phyloP scores from a whole-genome alignment of 2,329 filamentous ascomycete species.

The Epichloe uncinata region DNA sequence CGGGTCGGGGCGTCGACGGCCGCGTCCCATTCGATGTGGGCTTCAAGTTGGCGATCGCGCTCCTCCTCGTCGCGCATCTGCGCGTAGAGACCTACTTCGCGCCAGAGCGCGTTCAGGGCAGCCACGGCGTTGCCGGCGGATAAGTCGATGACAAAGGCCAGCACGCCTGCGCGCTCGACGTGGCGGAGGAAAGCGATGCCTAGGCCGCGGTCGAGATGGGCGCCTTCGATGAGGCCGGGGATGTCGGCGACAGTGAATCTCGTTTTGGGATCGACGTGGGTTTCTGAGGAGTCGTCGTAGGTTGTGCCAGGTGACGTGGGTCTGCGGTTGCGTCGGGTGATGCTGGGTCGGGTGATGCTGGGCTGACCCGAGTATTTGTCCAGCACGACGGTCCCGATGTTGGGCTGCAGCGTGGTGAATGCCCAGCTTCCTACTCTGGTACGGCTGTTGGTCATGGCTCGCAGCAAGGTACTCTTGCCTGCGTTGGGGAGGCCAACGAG shows the following conservation, averaged over 20 bases:
- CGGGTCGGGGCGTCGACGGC: constrained; percentile 26
- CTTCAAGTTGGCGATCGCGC: constrained; percentile 46
- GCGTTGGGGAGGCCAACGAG: constrained; percentile 92
- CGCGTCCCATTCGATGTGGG: constrained; percentile 44
- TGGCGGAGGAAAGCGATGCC: constrained; percentile 88
- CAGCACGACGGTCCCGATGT: constrained; percentile 89
- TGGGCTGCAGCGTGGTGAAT: constrained; percentile 89
- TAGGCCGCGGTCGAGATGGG: constrained; percentile 81
- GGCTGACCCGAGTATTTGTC: constrained; percentile 76
- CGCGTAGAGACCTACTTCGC: constrained; percentile 77
- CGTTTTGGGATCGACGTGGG: constrained; percentile 46
- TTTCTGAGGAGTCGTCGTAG: constrained; percentile 21
- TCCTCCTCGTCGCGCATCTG: constrained; percentile 65
- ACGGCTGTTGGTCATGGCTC: constrained; percentile 76
- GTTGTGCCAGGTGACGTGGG: constrained; percentile 37
- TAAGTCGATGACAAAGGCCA: constrained; percentile 89
- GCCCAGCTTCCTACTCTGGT: constrained; percentile 90
- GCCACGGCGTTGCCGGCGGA: constrained; percentile 63
- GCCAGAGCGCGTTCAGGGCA: constrained; percentile 74
- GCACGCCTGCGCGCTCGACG: constrained; percentile 81
- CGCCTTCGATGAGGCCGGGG: constrained; percentile 81
- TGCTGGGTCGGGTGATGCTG: constrained; percentile 14
- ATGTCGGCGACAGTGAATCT: constrained; percentile 94
- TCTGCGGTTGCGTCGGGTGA: neutral
- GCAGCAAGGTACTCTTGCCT: constrained; percentile 84